Evolutionary conservation across 140 eudicot genomes (phyloP).

Genomic region (Oenanthe javanica): DNA sequence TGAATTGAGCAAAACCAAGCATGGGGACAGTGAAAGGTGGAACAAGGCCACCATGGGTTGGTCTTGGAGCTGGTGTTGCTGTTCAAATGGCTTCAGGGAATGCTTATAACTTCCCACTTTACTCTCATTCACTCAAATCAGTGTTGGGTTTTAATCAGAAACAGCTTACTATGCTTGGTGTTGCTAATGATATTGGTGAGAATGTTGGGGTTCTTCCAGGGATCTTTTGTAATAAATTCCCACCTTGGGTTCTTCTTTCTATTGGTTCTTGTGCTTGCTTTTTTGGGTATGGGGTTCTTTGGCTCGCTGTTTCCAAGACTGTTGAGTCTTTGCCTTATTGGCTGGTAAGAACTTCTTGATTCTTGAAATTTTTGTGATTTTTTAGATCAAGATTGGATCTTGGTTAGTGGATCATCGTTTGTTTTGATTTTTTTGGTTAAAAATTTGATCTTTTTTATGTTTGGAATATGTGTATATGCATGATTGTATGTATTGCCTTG

Average conservation of each 20-base stretch:
- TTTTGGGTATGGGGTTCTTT: conserved; percentile 48
- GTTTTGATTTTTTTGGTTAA: background rate
- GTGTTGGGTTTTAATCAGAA: conserved; percentile 47
- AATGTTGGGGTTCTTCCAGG: conserved; percentile 45
- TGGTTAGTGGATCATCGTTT: background rate
- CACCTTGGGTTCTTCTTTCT: conserved; percentile 42
- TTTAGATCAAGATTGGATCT: background rate
- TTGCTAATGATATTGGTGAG: conserved; percentile 54
- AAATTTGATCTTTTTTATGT: no score
- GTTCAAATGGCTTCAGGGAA: conserved; percentile 49
- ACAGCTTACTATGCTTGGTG: conserved; percentile 56
- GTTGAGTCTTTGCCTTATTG: conserved; percentile 36
- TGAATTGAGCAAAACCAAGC: background rate
- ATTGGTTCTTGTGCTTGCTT: conserved; percentile 35
- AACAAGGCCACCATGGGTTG: conserved; percentile 63
- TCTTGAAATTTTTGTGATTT: background rate
- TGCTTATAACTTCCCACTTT: conserved; percentile 46
- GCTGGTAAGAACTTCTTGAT: conserved; percentile 27
- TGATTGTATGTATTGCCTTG: background rate
- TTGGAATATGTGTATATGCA: background rate
- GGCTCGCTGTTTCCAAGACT: conserved; percentile 43
- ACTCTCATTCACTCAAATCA: conserved; percentile 46
- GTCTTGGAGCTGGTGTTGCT: conserved; percentile 51
- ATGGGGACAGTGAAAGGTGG: conserved; percentile 41
- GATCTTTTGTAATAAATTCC: conserved; percentile 34